Evolutionary conservation across 805 yeast genomes (phyloP), one percentile per base, ranked within the genome.

Genomic region (Metschnikowia kunwiensis): DNA sequence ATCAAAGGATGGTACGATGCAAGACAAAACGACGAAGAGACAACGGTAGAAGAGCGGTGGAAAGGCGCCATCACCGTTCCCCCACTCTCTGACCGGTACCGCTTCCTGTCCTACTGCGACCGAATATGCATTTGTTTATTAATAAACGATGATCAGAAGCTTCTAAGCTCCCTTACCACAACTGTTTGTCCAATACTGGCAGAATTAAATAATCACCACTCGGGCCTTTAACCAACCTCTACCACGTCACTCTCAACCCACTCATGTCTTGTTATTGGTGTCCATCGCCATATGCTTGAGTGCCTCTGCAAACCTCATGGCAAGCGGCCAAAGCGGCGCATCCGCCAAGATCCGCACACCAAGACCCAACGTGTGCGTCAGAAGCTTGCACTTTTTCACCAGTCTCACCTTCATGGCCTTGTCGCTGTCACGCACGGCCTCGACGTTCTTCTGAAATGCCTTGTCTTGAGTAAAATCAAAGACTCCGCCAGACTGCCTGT

Each of bases 301-400:
- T 2, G 87, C 88, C 54, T 83, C 91, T 0, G 91, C 91, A 64
- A 83, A 82, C 13, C 81, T 75, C 56, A 84, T 63, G 1, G 88
- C 85, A 33, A 83, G 72, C 0, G 93, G 93, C 94, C 94, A 84
- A 17, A 84, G 82, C 11, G 93, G 93, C 0, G 89, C 89, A 64
- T 84, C 93, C 4, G 88, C 87, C 34, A 84, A 65, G 20, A 84
- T 80, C 49, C 87, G 65, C 9, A 84, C 84, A 26, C 93, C 94
- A 24, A 84, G 59, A 38, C 81, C 79, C 26, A 84, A 59, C 14
- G 80, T 53, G 79, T 73, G 33, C 74, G 66, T 13, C 80, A 75
- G 34, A 77, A 63, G 53, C 74, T 65, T 10, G 77, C 75, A 32
- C 63, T 63, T 45, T 62, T 70, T 16, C 8, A 68, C 54, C 38